Percentiles rank a stretch among this genome's conserved stretches.
These are phyloP conservation scores for Alternaria rosae DNA, from an alignment of 2,329 filamentous ascomycete species.

Conservation along the genomic window DNA sequence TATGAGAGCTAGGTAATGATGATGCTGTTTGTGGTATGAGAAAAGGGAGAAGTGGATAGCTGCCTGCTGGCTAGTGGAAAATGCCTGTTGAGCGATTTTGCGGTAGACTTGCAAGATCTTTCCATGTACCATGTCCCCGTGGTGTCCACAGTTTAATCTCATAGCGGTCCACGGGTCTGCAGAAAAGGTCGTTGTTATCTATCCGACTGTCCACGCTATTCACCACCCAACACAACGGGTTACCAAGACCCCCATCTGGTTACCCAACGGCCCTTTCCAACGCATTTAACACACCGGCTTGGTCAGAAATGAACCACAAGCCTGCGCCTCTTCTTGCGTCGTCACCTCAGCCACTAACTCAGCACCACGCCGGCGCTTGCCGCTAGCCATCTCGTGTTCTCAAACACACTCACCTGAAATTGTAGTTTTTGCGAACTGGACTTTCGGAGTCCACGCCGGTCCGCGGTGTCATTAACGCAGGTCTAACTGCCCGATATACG, in stretches of 20 bases:
- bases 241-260: background rate
- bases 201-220: background rate
- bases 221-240: background rate
- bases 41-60: background rate
- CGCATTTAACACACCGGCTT: background rate
- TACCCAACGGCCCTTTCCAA: background rate
- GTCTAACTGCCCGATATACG: background rate
- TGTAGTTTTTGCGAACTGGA: background rate
- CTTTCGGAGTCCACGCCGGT: background rate
- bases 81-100: too few species aligned
- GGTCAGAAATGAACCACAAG: background rate
- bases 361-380: background rate
- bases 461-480: background rate
- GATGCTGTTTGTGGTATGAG: background rate
- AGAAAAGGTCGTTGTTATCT: background rate
- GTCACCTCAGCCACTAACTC: background rate
- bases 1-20: too few species aligned
- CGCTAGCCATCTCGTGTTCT: background rate
- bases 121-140: background rate
- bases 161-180: too few species aligned
- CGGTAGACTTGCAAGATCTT: background rate
- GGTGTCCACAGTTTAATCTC: background rate
- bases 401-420: background rate
- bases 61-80: too few species aligned
- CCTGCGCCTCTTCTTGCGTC: background rate